Percentiles rank a stretch among this genome's conserved stretches.
Conservation (phyloP, 2,329 filamentous ascomycete genomes). For the Fusarium nanum region DNA sequence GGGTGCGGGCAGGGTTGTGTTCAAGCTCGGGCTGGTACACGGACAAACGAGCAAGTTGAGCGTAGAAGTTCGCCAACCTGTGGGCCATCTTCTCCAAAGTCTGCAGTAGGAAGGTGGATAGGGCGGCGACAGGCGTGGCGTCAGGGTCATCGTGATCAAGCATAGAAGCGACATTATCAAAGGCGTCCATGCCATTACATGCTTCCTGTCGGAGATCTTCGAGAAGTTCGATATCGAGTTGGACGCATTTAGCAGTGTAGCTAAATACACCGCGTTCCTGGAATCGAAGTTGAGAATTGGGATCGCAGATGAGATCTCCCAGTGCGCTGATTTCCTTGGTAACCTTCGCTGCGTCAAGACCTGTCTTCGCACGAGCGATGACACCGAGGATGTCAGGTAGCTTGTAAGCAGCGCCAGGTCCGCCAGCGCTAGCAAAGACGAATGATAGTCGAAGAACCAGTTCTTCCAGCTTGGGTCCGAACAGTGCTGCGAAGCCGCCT, state of each 20-base stretch:
- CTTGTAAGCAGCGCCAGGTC: slow-evolving; percentile 56
- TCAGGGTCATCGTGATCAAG: slow-evolving; percentile 50
- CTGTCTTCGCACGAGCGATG: slow-evolving; percentile 50
- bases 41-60: slow-evolving; percentile 60
- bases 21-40: slow-evolving; percentile 65
- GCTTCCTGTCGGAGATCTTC: slow-evolving; percentile 65
- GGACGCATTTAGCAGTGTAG: slow-evolving; percentile 61
- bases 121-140: slow-evolving; percentile 52
- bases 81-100: slow-evolving; percentile 65
- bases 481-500: slow-evolving; percentile 62
- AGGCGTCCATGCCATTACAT: slow-evolving; percentile 66
- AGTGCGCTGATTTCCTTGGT: slow-evolving; percentile 62
- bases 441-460: slow-evolving; percentile 65
- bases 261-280: slow-evolving; percentile 64
- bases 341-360: slow-evolving; percentile 58
- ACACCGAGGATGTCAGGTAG: slow-evolving; percentile 45
- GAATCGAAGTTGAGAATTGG: slow-evolving; percentile 58
- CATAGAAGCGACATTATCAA: slow-evolving; percentile 56
- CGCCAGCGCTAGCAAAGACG: slow-evolving; percentile 58
- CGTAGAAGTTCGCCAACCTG: slow-evolving; percentile 63
- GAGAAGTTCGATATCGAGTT: slow-evolving; percentile 64
- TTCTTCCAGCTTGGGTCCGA: slow-evolving; percentile 64
- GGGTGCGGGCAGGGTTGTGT: slow-evolving; percentile 62
- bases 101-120: slow-evolving; percentile 62
- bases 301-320: slow-evolving; percentile 61